phyloP scores from a whole-genome alignment of 2,329 filamentous ascomycete species.

The Phialophora macrospora region DNA sequence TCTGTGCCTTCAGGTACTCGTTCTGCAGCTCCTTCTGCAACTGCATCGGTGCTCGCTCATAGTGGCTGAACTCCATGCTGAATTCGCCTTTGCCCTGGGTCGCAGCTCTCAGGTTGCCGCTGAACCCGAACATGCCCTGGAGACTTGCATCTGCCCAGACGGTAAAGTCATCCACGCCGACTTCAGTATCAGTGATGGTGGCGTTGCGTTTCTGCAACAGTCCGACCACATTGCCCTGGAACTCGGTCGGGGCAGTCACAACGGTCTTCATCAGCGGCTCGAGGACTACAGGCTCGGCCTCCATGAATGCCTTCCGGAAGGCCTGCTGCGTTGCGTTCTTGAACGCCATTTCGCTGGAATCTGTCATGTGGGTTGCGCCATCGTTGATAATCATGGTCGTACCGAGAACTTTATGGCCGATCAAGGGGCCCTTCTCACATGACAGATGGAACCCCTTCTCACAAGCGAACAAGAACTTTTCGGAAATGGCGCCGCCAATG shows the following conservation, averaged over 20 bases:
- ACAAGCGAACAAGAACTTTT: conserved; percentile 94
- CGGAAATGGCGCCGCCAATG: conserved; percentile 85
- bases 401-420: conserved; percentile 92
- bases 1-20: conserved; percentile 70
- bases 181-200: conserved; percentile 93
- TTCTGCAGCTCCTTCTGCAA: conserved; percentile 78
- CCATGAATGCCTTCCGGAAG: conserved; percentile 89
- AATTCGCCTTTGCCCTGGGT: conserved; percentile 99
- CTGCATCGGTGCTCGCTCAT: conserved; percentile 82
- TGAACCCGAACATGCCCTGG: conserved; percentile 98
- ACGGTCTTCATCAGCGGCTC: conserved; percentile 99
- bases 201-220: conserved; percentile 96
- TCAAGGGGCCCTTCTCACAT: conserved; percentile 83
- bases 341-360: conserved; percentile 97
- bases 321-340: conserved; percentile 93
- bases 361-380: conserved; percentile 94
- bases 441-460: conserved; percentile 89
- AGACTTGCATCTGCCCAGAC: conserved; percentile 89
- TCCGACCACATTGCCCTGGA: conserved; percentile 94
- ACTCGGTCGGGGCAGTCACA: conserved; percentile 93
- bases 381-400: conserved; percentile 92
- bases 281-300: conserved; percentile 79
- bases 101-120: conserved; percentile 83
- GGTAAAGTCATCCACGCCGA: conserved; percentile 91
- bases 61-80: conserved; percentile 98